phyloP scores from a whole-genome alignment of 345 rosid genomes.

The Salix arbutifolia region DNA sequence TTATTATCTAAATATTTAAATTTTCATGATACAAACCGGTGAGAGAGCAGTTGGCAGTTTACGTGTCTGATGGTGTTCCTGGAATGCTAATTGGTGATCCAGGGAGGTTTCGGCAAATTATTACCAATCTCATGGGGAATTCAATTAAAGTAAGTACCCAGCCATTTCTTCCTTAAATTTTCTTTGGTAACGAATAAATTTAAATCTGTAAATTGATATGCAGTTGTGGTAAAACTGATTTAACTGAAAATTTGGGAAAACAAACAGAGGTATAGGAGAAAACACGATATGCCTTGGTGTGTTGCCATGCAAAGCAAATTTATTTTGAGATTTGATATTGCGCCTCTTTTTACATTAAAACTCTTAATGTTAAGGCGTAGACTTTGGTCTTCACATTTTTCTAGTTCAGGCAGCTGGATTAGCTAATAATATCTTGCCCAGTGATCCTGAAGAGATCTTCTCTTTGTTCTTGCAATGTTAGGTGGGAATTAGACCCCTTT shows the following conservation, averaged over 20 bases:
- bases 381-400: not conserved
- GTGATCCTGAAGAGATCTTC: not conserved
- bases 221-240: not conserved
- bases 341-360: too few relatives aligned
- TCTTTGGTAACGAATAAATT: not conserved
- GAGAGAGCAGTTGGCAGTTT: slow-evolving; percentile 75
- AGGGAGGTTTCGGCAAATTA: slow-evolving; percentile 87
- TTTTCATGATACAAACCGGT: slow-evolving; percentile 15
- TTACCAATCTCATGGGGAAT: slow-evolving; percentile 93
- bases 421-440: not conserved
- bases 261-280: not conserved
- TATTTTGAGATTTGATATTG: not conserved
- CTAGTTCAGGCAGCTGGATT: not conserved
- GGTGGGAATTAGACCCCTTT: not conserved
- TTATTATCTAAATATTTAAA: slow-evolving; percentile 12
- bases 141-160: slow-evolving; percentile 69
- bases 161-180: slow-evolving; percentile 9
- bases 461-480: not conserved
- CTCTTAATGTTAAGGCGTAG: not conserved
- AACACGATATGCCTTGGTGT: not conserved
- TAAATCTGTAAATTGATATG: not conserved
- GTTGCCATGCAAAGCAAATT: not conserved
- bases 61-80: slow-evolving; percentile 81
- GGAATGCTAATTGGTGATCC: slow-evolving; percentile 84
- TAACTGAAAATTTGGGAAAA: not conserved